Evolutionary conservation across 1,284 basidiomycete genomes (phyloP).

Genomic region (Trichosporon coremiiforme): DNA sequence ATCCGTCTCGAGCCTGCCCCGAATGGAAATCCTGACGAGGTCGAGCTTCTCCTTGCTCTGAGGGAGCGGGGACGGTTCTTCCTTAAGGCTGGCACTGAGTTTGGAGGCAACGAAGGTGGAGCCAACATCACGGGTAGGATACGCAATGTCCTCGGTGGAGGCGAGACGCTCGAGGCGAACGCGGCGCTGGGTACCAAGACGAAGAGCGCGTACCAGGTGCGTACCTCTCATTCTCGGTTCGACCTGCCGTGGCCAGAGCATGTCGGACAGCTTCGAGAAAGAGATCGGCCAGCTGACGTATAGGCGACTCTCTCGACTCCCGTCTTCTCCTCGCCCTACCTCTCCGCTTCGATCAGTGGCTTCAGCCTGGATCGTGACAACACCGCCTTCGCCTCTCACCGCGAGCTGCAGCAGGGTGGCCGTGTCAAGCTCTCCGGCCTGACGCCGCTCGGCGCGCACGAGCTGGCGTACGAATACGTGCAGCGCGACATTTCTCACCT

Average conservation of each 20-base stretch:
- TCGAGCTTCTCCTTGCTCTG: constrained; percentile 82
- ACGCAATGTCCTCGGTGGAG: constrained; percentile 88
- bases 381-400: constrained; percentile 57
- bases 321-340: constrained; percentile 52
- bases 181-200: constrained; percentile 86
- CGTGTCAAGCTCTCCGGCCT: constrained; percentile 52
- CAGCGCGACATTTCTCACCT: constrained; percentile 73
- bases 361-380: constrained; percentile 59
- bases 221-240: neutral
- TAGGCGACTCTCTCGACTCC: constrained; percentile 52
- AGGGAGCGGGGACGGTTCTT: constrained; percentile 77
- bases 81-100: constrained; percentile 83
- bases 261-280: neutral
- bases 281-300: neutral
- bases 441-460: constrained; percentile 65
- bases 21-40: constrained; percentile 67
- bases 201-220: constrained; percentile 67
- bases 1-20: constrained; percentile 70
- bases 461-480: constrained; percentile 78
- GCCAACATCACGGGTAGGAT: constrained; percentile 78
- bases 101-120: constrained; percentile 90
- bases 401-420: constrained; percentile 57
- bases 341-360: constrained; percentile 48
- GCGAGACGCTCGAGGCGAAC: constrained; percentile 82
- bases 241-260: no score